Evolutionary conservation across 176 grass and related monocot genomes (phyloP).

Genomic region (Pontederia paniculata): DNA sequence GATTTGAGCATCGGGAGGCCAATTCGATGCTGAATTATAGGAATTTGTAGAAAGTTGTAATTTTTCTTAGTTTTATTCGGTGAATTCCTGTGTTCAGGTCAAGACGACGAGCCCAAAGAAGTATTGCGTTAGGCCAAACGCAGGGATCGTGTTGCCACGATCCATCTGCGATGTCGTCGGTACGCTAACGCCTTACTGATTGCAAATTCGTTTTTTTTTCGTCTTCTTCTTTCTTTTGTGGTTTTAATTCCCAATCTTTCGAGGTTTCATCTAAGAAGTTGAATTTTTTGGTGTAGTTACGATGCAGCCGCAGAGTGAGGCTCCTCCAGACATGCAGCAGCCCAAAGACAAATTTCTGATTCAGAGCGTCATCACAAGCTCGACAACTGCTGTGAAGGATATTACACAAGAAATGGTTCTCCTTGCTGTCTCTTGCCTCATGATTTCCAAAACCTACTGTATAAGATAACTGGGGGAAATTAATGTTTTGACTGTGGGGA

Average conservation of each 20-base stretch:
- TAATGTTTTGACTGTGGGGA: too few species aligned
- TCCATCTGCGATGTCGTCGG: conserved; percentile 66
- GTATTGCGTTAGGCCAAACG: conserved; percentile 65
- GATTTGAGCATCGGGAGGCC: not conserved
- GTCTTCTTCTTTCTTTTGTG: not conserved
- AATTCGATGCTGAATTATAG: not conserved
- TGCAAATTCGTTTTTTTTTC: not conserved
- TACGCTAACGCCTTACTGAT: conserved; percentile 15
- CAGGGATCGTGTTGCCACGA: conserved; percentile 45
- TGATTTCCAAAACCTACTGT: too few species aligned
- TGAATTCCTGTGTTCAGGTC: conserved; percentile 34
- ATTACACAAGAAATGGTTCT: conserved; percentile 48
- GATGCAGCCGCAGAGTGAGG: conserved; percentile 56
- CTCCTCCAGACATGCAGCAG: conserved; percentile 49
- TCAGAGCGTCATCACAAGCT: conserved; percentile 38
- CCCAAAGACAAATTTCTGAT: conserved; percentile 80
- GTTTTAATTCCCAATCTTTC: not conserved
- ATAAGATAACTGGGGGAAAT: too few species aligned
- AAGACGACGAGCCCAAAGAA: conserved; percentile 83
- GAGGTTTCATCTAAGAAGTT: not conserved
- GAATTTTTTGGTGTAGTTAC: conserved; percentile 32
- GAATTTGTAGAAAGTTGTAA: not conserved
- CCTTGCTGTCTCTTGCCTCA: conserved; percentile 6
- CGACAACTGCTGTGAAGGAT: conserved; percentile 40
- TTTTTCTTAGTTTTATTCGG: not conserved